Conservation (phyloP, 176 grass and related monocot genomes). For the Triticum dicoccoides region DNA sequence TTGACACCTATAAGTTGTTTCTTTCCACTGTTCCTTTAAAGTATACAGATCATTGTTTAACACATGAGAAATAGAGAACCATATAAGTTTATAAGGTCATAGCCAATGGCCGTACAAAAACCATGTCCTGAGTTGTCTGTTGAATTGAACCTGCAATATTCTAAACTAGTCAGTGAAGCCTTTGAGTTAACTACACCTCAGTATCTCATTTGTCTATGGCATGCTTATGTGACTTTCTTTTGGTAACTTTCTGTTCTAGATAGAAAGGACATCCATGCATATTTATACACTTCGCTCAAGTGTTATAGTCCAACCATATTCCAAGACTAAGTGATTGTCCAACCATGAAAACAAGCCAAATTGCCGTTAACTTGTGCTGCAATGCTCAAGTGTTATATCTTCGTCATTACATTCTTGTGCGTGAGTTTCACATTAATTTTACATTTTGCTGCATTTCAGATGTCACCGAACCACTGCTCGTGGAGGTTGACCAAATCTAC, state of each 20-base stretch:
- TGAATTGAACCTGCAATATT: neutral
- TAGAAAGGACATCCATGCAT: neutral
- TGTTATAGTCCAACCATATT: neutral
- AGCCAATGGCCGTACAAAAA: slow-evolving; percentile 21
- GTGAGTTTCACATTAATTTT: neutral
- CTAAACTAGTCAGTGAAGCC: neutral
- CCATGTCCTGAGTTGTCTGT: slow-evolving; percentile 7
- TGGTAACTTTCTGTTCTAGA: neutral
- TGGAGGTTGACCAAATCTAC: slow-evolving; percentile 99
- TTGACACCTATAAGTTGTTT: neutral
- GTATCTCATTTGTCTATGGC: neutral
- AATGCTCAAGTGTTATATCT: neutral
- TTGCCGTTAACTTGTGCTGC: neutral
- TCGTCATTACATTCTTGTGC: neutral
- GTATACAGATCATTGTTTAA: neutral
- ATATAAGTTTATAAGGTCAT: neutral
- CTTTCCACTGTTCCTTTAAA: neutral
- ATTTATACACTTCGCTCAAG: neutral
- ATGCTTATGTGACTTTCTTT: slow-evolving; percentile 19
- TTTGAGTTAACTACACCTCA: neutral
- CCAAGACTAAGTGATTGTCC: too few species aligned
- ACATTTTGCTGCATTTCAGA: slow-evolving; percentile 43
- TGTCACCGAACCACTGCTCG: slow-evolving; percentile 85
- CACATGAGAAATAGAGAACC: neutral
- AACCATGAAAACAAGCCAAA: neutral